phyloP scores from a whole-genome alignment of 306 rosid genomes.

The Cicer arietinum region DNA sequence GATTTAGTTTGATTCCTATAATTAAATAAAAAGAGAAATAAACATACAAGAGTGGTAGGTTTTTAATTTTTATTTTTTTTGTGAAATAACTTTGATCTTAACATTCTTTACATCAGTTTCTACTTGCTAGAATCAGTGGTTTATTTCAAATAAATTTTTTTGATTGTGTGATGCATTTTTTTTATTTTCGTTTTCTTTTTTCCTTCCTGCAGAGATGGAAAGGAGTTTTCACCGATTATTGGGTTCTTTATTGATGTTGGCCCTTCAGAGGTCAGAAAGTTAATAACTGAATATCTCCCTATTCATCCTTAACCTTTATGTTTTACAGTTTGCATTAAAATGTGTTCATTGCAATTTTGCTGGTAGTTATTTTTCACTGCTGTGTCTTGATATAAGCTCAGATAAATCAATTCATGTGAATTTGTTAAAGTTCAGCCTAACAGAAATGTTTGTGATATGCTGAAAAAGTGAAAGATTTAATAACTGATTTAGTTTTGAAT shows the following conservation, averaged over 20 bases:
- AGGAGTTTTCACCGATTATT: conserved; percentile 79
- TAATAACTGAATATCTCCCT: conserved; percentile 8
- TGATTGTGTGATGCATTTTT: conserved; percentile 25
- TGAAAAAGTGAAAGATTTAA: conserved; percentile 4
- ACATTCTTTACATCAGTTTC: conserved; percentile 1
- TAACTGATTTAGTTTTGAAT: neutral
- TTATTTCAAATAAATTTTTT: conserved; percentile 16
- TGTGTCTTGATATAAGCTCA: conserved; percentile 11
- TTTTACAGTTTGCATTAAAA: neutral
- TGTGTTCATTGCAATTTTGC: neutral
- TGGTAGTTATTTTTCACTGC: neutral
- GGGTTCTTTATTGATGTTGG: conserved; percentile 70
- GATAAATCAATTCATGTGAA: conserved; percentile 3
- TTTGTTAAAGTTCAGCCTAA: conserved; percentile 19
- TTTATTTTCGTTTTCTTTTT: conserved; percentile 2
- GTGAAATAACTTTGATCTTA: conserved; percentile 1
- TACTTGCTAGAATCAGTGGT: conserved; percentile 11
- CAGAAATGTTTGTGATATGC: conserved; percentile 2
- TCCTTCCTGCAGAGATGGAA: conserved; percentile 66
- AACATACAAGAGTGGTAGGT: neutral
- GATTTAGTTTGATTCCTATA: conserved; percentile 4
- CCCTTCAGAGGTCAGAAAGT: conserved; percentile 69
- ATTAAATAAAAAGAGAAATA: neutral
- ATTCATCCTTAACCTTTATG: neutral
- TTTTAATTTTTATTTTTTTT: neutral